phyloP scores from a whole-genome alignment of 805 yeast genomes.

The Spathaspora hagerdaliae region DNA sequence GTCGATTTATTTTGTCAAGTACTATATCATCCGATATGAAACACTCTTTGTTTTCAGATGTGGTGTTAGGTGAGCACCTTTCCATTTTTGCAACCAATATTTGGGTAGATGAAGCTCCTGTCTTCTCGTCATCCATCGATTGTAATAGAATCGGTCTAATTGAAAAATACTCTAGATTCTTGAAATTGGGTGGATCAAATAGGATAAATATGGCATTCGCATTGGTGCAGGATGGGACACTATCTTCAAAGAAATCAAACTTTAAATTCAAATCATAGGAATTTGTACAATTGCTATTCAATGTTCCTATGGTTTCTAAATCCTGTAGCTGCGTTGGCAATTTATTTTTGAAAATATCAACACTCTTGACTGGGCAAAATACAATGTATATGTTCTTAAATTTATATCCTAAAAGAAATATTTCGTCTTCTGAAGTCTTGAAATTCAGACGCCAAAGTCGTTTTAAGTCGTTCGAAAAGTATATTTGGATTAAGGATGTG shows the following conservation, averaged over 20 bases:
- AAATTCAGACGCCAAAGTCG: constrained; percentile 3
- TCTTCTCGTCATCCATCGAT: constrained; percentile 27
- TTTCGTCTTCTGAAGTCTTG: constrained; percentile 4
- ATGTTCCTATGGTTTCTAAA: constrained; percentile 14
- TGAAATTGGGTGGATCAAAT: constrained; percentile 71
- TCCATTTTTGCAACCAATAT: constrained; percentile 21
- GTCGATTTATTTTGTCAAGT: constrained; percentile 31
- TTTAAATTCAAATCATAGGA: constrained; percentile 6
- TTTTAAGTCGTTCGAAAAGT: constrained; percentile 31
- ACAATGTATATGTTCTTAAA: constrained; percentile 18
- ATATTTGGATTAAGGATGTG: constrained; percentile 18
- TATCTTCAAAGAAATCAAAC: constrained; percentile 1
- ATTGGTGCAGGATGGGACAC: constrained; percentile 15
- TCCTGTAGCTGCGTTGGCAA: constrained; percentile 10
- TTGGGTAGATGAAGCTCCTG: not conserved
- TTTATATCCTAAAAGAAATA: constrained; percentile 22
- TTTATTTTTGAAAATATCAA: not conserved
- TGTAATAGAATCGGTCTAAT: constrained; percentile 68
- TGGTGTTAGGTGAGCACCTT: not conserved
- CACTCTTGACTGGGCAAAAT: constrained; percentile 10
- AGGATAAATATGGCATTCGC: constrained; percentile 17
- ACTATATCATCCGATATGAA: constrained; percentile 25
- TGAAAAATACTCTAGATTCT: constrained; percentile 73
- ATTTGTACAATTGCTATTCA: constrained; percentile 6
- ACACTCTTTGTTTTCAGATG: constrained; percentile 9